Conservation (phyloP, 2,329 filamentous ascomycete genomes). For the Pseudogymnoascus sp. region DNA sequence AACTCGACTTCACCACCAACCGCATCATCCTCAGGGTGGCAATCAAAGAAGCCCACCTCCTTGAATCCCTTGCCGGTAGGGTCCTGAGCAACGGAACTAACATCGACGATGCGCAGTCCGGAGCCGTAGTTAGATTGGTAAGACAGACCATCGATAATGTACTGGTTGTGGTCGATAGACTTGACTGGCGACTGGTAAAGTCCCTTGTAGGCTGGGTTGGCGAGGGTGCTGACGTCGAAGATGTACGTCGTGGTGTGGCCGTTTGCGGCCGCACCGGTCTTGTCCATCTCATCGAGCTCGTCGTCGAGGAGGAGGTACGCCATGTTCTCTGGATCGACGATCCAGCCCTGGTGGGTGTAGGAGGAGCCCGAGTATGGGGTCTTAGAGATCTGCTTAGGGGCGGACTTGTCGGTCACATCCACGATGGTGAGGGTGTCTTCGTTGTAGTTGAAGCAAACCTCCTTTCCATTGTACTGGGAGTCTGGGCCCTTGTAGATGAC, state of each 20-base stretch:
- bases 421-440: constrained; percentile 38
- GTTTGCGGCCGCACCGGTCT: constrained; percentile 36
- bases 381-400: constrained; percentile 37
- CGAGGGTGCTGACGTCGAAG: constrained; percentile 40
- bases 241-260: constrained; percentile 46
- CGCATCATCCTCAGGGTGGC: constrained; percentile 25
- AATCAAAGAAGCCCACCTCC: constrained; percentile 38
- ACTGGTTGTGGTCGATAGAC: constrained; percentile 43
- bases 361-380: constrained; percentile 44
- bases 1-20: constrained; percentile 36
- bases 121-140: constrained; percentile 47
- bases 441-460: constrained; percentile 24
- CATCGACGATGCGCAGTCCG: constrained; percentile 34
- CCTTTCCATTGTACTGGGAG: constrained; percentile 19
- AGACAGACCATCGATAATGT: constrained; percentile 36
- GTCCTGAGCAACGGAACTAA: constrained; percentile 34
- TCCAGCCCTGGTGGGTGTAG: constrained; percentile 46
- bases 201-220: constrained; percentile 37
- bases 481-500: constrained; percentile 23
- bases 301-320: constrained; percentile 47
- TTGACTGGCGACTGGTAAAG: constrained; percentile 35
- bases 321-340: constrained; percentile 33
- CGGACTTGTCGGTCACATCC: constrained; percentile 40
- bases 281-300: constrained; percentile 45
- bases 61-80: constrained; percentile 33